These are phyloP conservation scores for Begonia loranthoides DNA, from an alignment of 306 rosid genomes.

Conservation along the genomic window DNA sequence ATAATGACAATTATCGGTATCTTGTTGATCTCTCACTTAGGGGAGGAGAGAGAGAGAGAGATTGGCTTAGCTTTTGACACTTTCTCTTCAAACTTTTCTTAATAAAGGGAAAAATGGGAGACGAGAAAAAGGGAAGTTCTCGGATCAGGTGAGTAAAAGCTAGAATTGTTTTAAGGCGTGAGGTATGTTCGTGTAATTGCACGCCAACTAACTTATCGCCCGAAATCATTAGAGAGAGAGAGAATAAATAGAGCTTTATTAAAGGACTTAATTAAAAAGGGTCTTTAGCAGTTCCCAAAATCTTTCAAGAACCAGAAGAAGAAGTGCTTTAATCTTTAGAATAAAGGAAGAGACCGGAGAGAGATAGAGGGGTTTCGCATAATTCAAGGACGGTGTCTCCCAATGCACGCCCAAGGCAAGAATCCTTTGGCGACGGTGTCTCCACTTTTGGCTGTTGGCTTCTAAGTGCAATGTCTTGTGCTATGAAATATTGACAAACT, in stretches of 20 bases:
- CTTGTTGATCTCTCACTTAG: too few relatives aligned
- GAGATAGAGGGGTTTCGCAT: slow-evolving; percentile 23
- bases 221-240: slow-evolving; percentile 50
- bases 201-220: slow-evolving; percentile 96
- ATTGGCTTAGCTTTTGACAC: too few relatives aligned
- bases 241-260: slow-evolving; percentile 2
- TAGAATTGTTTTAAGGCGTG: slow-evolving; percentile 59
- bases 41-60: too few relatives aligned
- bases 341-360: slow-evolving; percentile 6
- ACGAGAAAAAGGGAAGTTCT: slow-evolving; percentile 35
- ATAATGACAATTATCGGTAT: too few relatives aligned
- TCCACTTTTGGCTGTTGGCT: slow-evolving; percentile 34
- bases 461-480: neutral
- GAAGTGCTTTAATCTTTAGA: slow-evolving; percentile 1
- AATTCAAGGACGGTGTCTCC: slow-evolving; percentile 85
- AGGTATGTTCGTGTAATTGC: slow-evolving; percentile 55
- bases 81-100: too few relatives aligned
- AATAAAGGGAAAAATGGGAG: neutral
- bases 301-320: slow-evolving; percentile 5
- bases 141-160: slow-evolving; percentile 71
- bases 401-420: slow-evolving; percentile 66
- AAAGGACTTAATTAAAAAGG: slow-evolving; percentile 6
- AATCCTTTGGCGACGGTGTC: slow-evolving; percentile 96
- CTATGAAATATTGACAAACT: neutral
- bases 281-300: slow-evolving; percentile 49